Evolutionary conservation across 768 basidiomycete species (phyloP), one percentile per base, ranked within the genome.

Genomic region (Tricholoma flavovirens): DNA sequence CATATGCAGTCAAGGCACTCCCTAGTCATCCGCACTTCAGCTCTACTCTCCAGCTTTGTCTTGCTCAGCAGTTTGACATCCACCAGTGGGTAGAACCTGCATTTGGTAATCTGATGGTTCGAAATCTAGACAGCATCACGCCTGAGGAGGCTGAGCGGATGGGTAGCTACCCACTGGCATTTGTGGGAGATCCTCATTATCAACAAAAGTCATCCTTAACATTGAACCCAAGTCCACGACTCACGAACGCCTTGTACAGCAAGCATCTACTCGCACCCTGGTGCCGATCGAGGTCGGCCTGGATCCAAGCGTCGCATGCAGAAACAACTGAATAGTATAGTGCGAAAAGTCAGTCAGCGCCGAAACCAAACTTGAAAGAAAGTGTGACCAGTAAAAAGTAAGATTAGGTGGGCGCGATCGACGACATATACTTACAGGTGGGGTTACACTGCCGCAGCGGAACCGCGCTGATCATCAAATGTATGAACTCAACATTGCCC

Each of bases 401-500:
- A 26, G 24, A 26, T 26, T 26, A 5, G 8, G 32, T 14, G 10
- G 14, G 38, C 29, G 17, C 21, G 9, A n/a, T n/a, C 8, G 29
- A 4, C 8, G 29, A 4, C 78, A 46, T n/a, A n/a, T n/a, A n/a
- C n/a, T n/a, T 53, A 79, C 79, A 77, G 10, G 78, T 79, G 5
- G 82, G 81, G 63, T 78, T 73, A 59, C 76, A 77, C 21, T 75
- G 75, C 58, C 80, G 77, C 22, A 82, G 62, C 12, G 74, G 62
- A 17, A 83, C 71, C 0, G 77, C 70, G 60, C 78, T 78, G 48
- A 82, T 71, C 65, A 82, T 76, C 21, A 80, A 71, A 57, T 77
- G 77, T 56, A 81, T 68, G 70, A 71, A 82, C 6, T 81, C 73
- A 26, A 77, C 68, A 60, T 82, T 82, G 17, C 82, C 82, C 52